A percentile compares a stretch with the other conserved stretches of the same genome.
phyloP scores from a whole-genome alignment of 306 rosid species.

The Citrullus mucosospermus region DNA sequence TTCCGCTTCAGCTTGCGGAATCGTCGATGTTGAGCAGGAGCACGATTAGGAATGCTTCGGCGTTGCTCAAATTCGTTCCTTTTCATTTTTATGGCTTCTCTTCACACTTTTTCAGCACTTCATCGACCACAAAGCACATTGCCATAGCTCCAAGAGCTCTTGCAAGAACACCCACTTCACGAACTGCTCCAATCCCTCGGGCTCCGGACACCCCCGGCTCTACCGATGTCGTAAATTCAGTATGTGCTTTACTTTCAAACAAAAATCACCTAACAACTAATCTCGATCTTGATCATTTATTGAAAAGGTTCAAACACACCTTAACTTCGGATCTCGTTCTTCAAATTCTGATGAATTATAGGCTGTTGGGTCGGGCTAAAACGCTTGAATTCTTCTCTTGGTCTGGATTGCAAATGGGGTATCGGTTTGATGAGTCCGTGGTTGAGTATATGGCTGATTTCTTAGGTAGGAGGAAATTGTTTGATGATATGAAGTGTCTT shows the following conservation, averaged over 20 bases:
- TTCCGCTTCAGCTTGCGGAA: neutral
- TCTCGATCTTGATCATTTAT: conserved; percentile 17
- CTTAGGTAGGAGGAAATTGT: conserved; percentile 61
- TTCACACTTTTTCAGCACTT: conserved; percentile 15
- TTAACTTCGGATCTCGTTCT: conserved; percentile 42
- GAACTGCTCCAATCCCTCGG: conserved; percentile 7
- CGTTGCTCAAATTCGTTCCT: neutral
- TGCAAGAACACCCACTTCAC: conserved; percentile 13
- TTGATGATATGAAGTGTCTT: conserved; percentile 63
- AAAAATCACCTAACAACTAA: conserved; percentile 9
- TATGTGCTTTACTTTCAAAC: conserved; percentile 31
- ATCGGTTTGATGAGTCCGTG: conserved; percentile 39
- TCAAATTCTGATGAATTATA: conserved; percentile 37
- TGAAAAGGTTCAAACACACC: conserved; percentile 16
- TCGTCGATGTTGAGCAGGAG: neutral
- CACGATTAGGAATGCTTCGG: neutral
- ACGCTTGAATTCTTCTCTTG: conserved; percentile 55
- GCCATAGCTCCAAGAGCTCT: conserved; percentile 13
- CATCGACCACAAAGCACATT: conserved; percentile 7
- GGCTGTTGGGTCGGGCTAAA: conserved; percentile 43
- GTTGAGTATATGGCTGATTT: conserved; percentile 67
- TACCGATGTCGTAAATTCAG: conserved; percentile 13
- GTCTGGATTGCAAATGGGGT: conserved; percentile 51
- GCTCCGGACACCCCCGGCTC: conserved; percentile 7
- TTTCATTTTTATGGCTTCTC: conserved; percentile 4